Base-by-base conservation (phyloP, 352 stramenopile species). In the Globisporangium barbulae region DNA sequence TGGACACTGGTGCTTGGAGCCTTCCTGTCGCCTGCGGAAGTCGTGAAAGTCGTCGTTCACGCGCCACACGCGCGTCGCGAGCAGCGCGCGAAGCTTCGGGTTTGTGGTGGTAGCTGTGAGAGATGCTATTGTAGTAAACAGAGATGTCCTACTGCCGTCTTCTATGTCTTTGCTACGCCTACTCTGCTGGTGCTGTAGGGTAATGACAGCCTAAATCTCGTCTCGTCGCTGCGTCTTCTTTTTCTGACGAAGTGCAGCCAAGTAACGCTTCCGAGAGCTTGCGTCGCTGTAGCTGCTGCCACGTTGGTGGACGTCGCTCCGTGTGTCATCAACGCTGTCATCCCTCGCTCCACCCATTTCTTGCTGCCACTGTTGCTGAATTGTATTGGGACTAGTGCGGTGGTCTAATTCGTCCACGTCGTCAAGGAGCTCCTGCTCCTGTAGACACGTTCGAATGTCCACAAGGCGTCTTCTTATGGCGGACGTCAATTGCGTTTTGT, bases 391-490 rank as follows among this genome's bases (percentile, higher is more conserved):
- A 41, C 25, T n/a, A 12, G 49, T 13, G 30, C 47, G 10, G 13
- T 54, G 28, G 25, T 15, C 22, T 45, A 5, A 15, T 33, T 15
- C 5, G 4, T 10, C 12, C 13, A 35, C n/a, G 39, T 28, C 22
- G 12, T 56, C 48, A 8, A 25, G 25, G 6, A 44, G 19, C 42
- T 22, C 19, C 30, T 65, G 60, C 8, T 65, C 60, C 7, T 60
- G 25, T 5, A 65, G 60, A 54, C 60, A 65, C 50, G 21, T 41
- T 30, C 30, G 60, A 33, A 65, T 65, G 60, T 61, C 60, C 2
- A 45, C 50, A 47, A 65, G 60, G 60, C 60, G 60, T 44, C 60
- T 15, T 21, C 60, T 37, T 25, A 17, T 31, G 13, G 50, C 54
- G 17, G 52, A 25, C 2, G 21, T 28, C 15, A 17, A 0, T 45